Percentiles rank a stretch among this genome's conserved stretches.
Conservation (phyloP, 495 filamentous ascomycete species). For the Oidiodendron maius region DNA sequence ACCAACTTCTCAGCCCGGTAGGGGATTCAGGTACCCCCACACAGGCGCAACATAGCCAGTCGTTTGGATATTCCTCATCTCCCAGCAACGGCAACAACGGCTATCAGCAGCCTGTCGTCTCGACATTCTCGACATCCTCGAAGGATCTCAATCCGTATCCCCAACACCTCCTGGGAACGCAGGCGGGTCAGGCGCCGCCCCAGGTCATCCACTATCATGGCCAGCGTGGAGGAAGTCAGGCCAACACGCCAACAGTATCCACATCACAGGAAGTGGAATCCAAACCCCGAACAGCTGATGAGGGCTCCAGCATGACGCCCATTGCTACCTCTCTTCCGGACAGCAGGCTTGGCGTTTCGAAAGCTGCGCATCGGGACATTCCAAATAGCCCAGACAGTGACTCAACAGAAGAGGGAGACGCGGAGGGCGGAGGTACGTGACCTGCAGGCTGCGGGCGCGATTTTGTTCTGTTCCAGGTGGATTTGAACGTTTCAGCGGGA, state of each 20-base stretch:
- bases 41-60: constrained; percentile 41
- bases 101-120: constrained; percentile 61
- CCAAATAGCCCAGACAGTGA: constrained; percentile 23
- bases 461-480: background rate
- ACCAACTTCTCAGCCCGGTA: constrained; percentile 33
- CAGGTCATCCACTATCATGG: constrained; percentile 59
- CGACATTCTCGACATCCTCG: constrained; percentile 70
- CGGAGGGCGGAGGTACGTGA: constrained; percentile 2
- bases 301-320: constrained; percentile 15
- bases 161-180: constrained; percentile 51
- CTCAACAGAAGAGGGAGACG: constrained; percentile 12
- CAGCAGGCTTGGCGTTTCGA: constrained; percentile 16
- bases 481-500: background rate
- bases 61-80: constrained; percentile 35
- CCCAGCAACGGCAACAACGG: constrained; percentile 40
- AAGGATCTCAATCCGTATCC: constrained; percentile 70
- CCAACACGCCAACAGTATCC: constrained; percentile 48
- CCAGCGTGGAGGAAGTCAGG: constrained; percentile 52
- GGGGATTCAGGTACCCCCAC: constrained; percentile 47
- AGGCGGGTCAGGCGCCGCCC: constrained; percentile 52
- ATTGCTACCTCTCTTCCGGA: constrained; percentile 17
- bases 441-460: background rate
- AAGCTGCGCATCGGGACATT: constrained; percentile 11
- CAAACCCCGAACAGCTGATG: constrained; percentile 12
- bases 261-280: constrained; percentile 19